A percentile compares a stretch with the other conserved stretches of the same genome.
Conservation (phyloP, 306 rosid species). For the Quercus dentata region DNA sequence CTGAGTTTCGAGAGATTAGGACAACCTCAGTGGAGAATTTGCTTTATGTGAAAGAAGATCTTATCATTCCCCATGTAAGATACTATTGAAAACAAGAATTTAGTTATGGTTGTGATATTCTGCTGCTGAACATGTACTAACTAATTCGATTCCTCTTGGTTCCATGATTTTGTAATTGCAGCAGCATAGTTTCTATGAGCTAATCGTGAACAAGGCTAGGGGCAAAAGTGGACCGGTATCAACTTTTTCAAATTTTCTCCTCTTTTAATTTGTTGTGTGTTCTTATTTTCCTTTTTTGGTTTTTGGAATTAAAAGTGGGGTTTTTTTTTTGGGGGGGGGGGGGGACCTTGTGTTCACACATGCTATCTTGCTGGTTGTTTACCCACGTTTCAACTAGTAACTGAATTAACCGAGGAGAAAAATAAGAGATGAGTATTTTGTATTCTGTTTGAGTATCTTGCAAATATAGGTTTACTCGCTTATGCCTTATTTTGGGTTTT, state of each 20-base stretch:
- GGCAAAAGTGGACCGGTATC: conserved; percentile 97
- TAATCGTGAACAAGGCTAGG: conserved; percentile 88
- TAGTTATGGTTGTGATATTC: conserved; percentile 7
- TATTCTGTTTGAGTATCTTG: neutral
- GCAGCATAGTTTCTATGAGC: conserved; percentile 98
- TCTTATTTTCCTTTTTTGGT: neutral
- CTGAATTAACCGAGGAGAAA: neutral
- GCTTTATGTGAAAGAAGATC: conserved; percentile 96
- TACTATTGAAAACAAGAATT: neutral
- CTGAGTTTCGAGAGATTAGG: conserved; percentile 90
- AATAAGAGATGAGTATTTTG: neutral
- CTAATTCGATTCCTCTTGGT: conserved; percentile 5
- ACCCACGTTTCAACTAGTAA: neutral
- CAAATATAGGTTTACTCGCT: neutral
- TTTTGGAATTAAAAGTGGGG: no score
- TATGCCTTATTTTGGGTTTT: no score
- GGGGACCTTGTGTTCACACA: neutral
- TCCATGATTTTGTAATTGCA: conserved; percentile 35
- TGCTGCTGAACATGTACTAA: conserved; percentile 21
- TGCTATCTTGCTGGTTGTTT: neutral
- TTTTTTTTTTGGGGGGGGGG: neutral
- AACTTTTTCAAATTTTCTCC: conserved; percentile 11
- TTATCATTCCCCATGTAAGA: conserved; percentile 91
- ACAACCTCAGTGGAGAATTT: conserved; percentile 95
- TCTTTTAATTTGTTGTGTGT: no score